phyloP scores from a whole-genome alignment of 2,329 filamentous ascomycete genomes.

The Zasmidium angulare region DNA sequence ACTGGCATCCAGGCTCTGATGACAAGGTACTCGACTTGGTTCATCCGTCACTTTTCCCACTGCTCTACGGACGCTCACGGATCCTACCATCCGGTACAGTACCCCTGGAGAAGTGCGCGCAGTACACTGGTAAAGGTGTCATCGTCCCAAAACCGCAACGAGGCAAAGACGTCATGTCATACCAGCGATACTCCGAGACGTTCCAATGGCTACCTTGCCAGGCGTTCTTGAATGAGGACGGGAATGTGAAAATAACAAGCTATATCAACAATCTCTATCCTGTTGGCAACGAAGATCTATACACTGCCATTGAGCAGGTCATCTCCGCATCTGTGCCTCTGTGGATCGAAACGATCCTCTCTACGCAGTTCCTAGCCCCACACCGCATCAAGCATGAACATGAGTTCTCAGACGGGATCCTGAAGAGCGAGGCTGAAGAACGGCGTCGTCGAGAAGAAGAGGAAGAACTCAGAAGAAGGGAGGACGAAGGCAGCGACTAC shows the following conservation, averaged over 20 bases:
- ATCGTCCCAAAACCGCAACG: constrained; percentile 8
- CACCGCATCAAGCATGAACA: not conserved
- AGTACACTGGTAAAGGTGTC: constrained; percentile 32
- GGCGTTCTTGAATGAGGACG: constrained; percentile 9
- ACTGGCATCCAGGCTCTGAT: constrained; percentile 62
- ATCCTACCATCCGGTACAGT: constrained; percentile 37
- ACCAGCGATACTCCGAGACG: not conserved
- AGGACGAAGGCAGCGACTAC: not conserved
- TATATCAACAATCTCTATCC: constrained; percentile 33
- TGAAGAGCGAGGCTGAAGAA: not conserved
- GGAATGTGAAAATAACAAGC: constrained; percentile 20
- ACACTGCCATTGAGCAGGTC: constrained; percentile 24
- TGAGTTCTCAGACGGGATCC: not conserved
- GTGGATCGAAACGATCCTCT: constrained; percentile 22
- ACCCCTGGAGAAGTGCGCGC: constrained; percentile 30
- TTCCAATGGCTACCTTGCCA: constrained; percentile 32
- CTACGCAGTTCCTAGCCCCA: not conserved
- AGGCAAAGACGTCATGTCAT: not conserved
- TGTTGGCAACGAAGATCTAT: constrained; percentile 17
- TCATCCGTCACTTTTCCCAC: constrained; percentile 63
- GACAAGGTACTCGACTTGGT: constrained; percentile 61
- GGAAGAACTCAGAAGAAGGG: not conserved
- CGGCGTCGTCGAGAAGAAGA: not conserved
- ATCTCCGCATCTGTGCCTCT: constrained; percentile 25
- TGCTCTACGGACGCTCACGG: constrained; percentile 53